Percentiles rank a stretch among this genome's conserved stretches.
phyloP scores from a whole-genome alignment of 2,329 filamentous ascomycete genomes.

The Orbilia brochopaga region DNA sequence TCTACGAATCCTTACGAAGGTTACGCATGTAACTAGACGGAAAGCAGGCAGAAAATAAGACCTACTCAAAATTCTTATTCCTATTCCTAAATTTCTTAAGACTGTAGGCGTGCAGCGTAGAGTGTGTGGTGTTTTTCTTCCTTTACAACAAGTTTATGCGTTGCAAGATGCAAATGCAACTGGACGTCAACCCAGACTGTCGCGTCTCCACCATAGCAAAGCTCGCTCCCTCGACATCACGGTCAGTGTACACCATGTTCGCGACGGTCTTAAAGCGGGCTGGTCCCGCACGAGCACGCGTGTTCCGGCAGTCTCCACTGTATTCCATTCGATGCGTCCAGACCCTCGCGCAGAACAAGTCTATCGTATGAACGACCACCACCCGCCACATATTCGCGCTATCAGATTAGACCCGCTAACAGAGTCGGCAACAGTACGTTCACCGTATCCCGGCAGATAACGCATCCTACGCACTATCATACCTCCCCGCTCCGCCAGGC shows the following conservation, averaged over 20 bases:
- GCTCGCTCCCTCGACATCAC: too few species aligned
- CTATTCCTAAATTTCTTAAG: too few species aligned
- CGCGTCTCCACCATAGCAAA: neutral
- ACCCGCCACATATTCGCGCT: neutral
- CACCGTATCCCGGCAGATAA: constrained; percentile 57
- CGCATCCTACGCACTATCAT: constrained; percentile 65
- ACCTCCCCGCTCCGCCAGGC: constrained; percentile 67
- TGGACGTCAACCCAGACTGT: constrained; percentile 1
- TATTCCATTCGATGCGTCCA: constrained; percentile 2
- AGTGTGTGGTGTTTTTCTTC: constrained; percentile 25
- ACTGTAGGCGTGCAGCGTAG: too few species aligned
- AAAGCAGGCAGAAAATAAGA: too few species aligned
- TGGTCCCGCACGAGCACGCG: constrained; percentile 4
- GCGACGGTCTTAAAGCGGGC: constrained; percentile 14
- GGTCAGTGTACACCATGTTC: constrained; percentile 12
- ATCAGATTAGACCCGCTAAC: neutral
- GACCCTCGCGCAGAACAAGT: constrained; percentile 38
- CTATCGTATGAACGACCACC: constrained; percentile 45
- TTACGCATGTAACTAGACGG: too few species aligned
- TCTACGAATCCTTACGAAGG: too few species aligned
- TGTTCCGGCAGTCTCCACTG: neutral
- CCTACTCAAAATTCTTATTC: too few species aligned
- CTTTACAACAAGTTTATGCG: constrained; percentile 26
- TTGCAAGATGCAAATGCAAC: constrained; percentile 10
- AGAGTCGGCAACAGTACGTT: constrained; percentile 49